These are phyloP conservation scores for Epichloe elymi DNA, from an alignment of 2,329 filamentous ascomycete genomes.

Conservation along the genomic window DNA sequence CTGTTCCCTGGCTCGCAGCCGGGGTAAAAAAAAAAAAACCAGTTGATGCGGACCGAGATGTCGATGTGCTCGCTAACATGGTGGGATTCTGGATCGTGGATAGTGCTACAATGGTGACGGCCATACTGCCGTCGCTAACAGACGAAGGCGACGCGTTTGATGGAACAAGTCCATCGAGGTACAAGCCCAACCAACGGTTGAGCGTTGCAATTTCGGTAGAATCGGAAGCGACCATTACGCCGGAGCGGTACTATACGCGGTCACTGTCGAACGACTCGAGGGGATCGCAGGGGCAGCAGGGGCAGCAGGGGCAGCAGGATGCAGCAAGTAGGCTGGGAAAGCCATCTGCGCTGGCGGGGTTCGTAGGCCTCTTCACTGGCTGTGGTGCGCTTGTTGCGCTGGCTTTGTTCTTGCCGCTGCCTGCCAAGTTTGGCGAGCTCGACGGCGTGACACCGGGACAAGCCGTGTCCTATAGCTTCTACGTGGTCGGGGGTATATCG, in stretches of 20 bases:
- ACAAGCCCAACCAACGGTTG: slow-evolving; percentile 33
- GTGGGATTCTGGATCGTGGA: not conserved
- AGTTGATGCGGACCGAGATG: slow-evolving; percentile 1
- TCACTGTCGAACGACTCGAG: slow-evolving; percentile 18
- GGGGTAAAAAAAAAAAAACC: not conserved
- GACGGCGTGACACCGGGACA: slow-evolving; percentile 58
- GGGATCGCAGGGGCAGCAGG: slow-evolving; percentile 4
- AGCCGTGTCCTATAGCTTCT: slow-evolving; percentile 75
- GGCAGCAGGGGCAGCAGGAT: slow-evolving; percentile 8
- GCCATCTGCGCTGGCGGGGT: slow-evolving; percentile 59
- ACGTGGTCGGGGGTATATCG: slow-evolving; percentile 65
- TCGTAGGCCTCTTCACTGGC: slow-evolving; percentile 86
- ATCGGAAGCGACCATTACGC: slow-evolving; percentile 65
- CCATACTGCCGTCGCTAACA: slow-evolving; percentile 65
- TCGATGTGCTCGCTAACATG: not conserved
- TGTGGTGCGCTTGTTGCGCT: slow-evolving; percentile 82
- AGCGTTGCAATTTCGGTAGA: slow-evolving; percentile 55
- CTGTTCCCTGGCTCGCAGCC: not conserved
- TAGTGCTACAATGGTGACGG: slow-evolving; percentile 89
- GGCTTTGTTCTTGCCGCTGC: slow-evolving; percentile 71
- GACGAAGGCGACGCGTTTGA: slow-evolving; percentile 29
- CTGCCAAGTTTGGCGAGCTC: slow-evolving; percentile 60
- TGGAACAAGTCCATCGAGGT: slow-evolving; percentile 13
- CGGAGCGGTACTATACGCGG: slow-evolving; percentile 42
- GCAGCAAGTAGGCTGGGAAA: slow-evolving; percentile 24